Base-by-base conservation (phyloP, 1,139 yeast species). In the Petasospora rhodanensis region DNA sequence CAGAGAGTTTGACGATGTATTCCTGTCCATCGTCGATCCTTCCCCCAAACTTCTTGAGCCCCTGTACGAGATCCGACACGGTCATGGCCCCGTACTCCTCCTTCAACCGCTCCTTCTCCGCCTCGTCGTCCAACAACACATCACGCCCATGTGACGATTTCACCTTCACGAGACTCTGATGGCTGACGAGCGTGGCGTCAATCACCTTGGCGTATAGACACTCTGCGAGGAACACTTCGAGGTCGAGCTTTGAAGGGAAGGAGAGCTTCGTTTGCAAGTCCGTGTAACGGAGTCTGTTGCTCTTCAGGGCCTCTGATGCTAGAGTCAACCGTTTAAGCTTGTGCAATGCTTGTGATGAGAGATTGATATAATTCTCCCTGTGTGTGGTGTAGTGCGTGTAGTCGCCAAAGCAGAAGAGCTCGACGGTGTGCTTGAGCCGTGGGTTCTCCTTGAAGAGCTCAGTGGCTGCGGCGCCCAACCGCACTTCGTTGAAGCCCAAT, bases 371-470 rank as follows among this genome's bases (percentile, higher is more conserved):
- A 12, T 34, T 25, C 2, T 32, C 42, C 12, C 24, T 27, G 21
- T 41, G 24, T 3, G 24, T 22, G n/a, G 14, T 21, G 32, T 55
- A 58, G 35, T 58, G 55, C 3, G 32, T 18, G 11, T 47, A 38
- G 3, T 42, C 42, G 1, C 63, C 64, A 45, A 57, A 61, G 19
- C 61, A 44, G 42, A 47, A 59, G 7, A 61, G 32, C 32, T 55
- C 58, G 14, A 56, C 32, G 3, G 61, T 47, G 24, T 44, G 43
- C 21, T 32, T 31, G 26, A 54, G 34, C 17, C 32, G 18, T 7
- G 29, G 30, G 16, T 47, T 36, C 8, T 36, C 29, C 7, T 23
- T 14, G 15, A 32, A 34, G 6, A 34, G 12, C 4, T 16, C 17
- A 4, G 12, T 14, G n/a, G 35, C 25, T 4, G 32, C 30, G 1